Conservation (phyloP, 2,329 filamentous ascomycete species). For the Chaetomiaceae sp. region DNA sequence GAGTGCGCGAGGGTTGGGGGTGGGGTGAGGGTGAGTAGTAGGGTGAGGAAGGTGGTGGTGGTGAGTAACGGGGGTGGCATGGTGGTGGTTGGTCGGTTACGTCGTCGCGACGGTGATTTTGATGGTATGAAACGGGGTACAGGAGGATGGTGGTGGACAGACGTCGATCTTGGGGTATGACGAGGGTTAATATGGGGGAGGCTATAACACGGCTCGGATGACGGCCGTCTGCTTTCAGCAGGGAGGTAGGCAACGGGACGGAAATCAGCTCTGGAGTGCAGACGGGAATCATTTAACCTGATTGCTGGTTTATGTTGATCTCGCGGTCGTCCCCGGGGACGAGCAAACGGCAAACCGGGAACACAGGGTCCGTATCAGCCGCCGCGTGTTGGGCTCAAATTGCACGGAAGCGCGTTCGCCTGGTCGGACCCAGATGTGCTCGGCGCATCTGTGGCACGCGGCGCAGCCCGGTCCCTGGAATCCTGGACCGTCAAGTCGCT, state of each 20-base stretch:
- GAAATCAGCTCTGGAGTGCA: background rate
- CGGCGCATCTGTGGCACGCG: background rate
- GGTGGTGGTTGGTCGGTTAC: background rate
- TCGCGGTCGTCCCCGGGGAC: background rate
- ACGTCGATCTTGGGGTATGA: background rate
- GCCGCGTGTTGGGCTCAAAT: background rate
- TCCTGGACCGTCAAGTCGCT: background rate
- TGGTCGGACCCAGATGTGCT: background rate
- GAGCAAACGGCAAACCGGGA: background rate
- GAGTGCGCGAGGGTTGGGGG: conserved; percentile 24
- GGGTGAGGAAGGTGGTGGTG: conserved; percentile 7
- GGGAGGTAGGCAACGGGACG: background rate
- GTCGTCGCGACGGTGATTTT: too few species aligned
- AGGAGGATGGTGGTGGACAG: too few species aligned
- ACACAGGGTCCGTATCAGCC: background rate
- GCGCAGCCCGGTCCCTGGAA: background rate
- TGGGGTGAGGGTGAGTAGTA: conserved; percentile 7
- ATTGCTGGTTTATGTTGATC: conserved; percentile 1
- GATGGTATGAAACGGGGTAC: background rate
- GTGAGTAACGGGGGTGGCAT: conserved; percentile 3
- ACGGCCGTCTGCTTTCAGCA: background rate
- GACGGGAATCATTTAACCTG: conserved; percentile 9
- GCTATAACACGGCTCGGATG: background rate
- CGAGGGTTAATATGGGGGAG: background rate
- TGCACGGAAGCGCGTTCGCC: background rate